phyloP scores from a whole-genome alignment of 2,329 filamentous ascomycete genomes.

The Pyrenochaeta sp. region DNA sequence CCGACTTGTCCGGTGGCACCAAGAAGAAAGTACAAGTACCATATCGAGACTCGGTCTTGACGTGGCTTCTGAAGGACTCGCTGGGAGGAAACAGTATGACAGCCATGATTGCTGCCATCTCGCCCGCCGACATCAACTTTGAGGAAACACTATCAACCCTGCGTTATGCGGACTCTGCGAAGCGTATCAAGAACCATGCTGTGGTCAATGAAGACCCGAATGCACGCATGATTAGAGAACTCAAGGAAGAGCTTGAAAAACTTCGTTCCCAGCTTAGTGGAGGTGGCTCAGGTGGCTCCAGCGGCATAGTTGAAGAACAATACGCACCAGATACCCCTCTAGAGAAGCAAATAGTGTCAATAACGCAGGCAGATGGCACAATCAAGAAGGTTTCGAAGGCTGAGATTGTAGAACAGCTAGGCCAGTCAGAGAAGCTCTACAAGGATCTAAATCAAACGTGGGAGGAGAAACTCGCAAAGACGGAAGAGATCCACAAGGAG shows the following conservation, averaged over 20 bases:
- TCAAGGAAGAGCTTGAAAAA: conserved; percentile 92
- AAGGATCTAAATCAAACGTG: conserved; percentile 97
- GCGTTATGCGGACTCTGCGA: conserved; percentile 95
- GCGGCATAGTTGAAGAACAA: conserved; percentile 70
- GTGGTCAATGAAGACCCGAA: conserved; percentile 99
- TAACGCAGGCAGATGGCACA: conserved; percentile 82
- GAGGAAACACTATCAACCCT: conserved; percentile 96
- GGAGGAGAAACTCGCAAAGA: conserved; percentile 95
- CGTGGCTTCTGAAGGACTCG: conserved; percentile 96
- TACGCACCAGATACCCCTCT: conserved; percentile 92
- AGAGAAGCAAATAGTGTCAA: conserved; percentile 95
- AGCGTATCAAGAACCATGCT: conserved; percentile 99
- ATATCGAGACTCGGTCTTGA: conserved; percentile 95
- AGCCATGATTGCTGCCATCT: conserved; percentile 99
- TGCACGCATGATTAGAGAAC: conserved; percentile 95
- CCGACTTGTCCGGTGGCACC: conserved; percentile 79
- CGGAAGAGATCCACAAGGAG: conserved; percentile 97
- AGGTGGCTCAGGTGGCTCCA: conserved; percentile 45
- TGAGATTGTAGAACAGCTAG: conserved; percentile 95
- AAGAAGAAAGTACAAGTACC: conserved; percentile 87
- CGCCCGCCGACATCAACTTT: conserved; percentile 98
- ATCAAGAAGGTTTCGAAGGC: conserved; percentile 97
- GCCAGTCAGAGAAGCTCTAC: conserved; percentile 95
- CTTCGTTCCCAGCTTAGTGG: conserved; percentile 81
- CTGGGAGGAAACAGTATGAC: conserved; percentile 99